Evolutionary conservation across 495 filamentous ascomycete species (phyloP), one percentile per base, ranked within the genome.

Genomic region (Aspergillus incahuasiensis): DNA sequence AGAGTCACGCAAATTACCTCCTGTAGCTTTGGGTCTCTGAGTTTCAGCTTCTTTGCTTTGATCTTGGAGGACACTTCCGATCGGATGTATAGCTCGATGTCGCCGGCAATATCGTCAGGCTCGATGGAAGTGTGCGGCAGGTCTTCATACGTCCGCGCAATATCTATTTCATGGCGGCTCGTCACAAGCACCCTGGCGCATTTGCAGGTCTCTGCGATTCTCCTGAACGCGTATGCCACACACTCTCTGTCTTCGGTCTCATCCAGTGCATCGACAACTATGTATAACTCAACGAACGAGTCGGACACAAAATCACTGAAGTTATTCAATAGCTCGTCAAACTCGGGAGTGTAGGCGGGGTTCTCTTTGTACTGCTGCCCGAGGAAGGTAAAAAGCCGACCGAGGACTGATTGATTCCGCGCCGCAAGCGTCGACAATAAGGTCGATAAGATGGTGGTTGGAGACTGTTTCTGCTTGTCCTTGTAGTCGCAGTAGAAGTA

Each of bases 401-500:
- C 19, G 12, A 44, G 18, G 18, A 44, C 19, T 13, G 19, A 18
- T 22, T 44, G 6, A 16, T 44, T 44, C 20, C 18, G 19, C 18
- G 19, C 24, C 18, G 42, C 42, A 44, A 44, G 6, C 5, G 1
- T 44, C 5, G 42, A 44, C 42, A 44, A 16, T 4, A 44, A 22
- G 19, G 42, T 44, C 12, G 19, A 16, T 13, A 44, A 3, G 15
- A 44, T 22, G 11, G 9, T 11, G 3, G 18, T 44, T 3, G 42
- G 20, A 1, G 42, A 44, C 8, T 44, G 42, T 11, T 44, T 44
- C 18, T 44, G 42, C 18, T 44, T 44, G 19, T 44, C 42, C 22
- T 44, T 44, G 42, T 44, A 44, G 42, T 44, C 42, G 19, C 42
- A 44, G 15, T 44, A 44, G 11, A 44, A 44, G 19, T 44, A 44